A percentile compares a stretch with the other conserved stretches of the same genome.
These are phyloP conservation scores for Juglanconis oblonga DNA, from an alignment of 2,329 filamentous ascomycete species.

Conservation along the genomic window DNA sequence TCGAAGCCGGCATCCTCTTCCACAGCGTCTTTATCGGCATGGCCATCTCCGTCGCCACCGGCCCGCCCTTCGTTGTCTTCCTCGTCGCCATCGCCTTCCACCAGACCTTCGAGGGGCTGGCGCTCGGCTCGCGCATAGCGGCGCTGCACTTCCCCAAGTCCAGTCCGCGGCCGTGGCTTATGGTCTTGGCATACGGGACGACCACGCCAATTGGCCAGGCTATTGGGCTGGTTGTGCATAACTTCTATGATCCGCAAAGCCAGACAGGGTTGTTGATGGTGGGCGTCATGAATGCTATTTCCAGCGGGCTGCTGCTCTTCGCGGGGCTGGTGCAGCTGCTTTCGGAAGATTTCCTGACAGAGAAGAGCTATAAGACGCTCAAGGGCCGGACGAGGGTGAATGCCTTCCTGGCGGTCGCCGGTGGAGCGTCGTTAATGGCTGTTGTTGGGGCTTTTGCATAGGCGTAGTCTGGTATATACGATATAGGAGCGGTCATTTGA, in stretches of 20 bases:
- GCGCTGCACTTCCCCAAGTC: conserved; percentile 73
- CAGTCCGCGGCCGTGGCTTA: conserved; percentile 76
- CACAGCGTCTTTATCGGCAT: conserved; percentile 86
- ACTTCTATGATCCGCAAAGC: conserved; percentile 75
- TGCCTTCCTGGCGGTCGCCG: conserved; percentile 62
- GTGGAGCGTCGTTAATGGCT: conserved; percentile 67
- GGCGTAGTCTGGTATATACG: neutral
- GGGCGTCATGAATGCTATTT: conserved; percentile 84
- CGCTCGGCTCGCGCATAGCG: conserved; percentile 80
- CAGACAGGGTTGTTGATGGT: conserved; percentile 76
- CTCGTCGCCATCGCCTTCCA: conserved; percentile 80
- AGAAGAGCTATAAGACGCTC: conserved; percentile 69
- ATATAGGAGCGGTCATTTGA: neutral
- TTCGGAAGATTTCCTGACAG: conserved; percentile 77
- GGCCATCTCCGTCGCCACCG: conserved; percentile 78
- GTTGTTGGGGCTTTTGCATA: conserved; percentile 70
- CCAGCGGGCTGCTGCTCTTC: conserved; percentile 75
- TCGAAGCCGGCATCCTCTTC: conserved; percentile 82
- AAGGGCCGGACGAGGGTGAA: conserved; percentile 58
- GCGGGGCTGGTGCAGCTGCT: conserved; percentile 81
- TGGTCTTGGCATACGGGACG: conserved; percentile 73
- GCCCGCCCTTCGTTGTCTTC: conserved; percentile 75
- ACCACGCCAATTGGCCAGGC: conserved; percentile 83
- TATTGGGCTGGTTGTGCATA: conserved; percentile 74
- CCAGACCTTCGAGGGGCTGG: conserved; percentile 85